phyloP scores from a whole-genome alignment of 2,329 filamentous ascomycete species.

The Xylariales sp. region DNA sequence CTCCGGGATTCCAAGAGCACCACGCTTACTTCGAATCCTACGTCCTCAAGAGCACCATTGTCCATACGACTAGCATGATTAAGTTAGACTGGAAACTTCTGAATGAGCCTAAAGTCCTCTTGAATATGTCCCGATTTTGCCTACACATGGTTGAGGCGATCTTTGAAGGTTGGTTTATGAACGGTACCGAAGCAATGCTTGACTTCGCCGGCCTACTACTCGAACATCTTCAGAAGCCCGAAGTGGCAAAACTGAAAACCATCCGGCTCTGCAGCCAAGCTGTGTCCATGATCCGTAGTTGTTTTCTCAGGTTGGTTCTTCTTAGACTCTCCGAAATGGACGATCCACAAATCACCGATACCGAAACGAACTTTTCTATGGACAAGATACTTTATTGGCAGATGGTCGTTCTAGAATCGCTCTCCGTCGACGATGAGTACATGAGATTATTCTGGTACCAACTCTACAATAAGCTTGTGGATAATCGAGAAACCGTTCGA shows the following conservation, averaged over 20 bases:
- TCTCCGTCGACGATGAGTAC: constrained; percentile 82
- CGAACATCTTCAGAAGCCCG: constrained; percentile 88
- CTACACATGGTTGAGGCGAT: constrained; percentile 87
- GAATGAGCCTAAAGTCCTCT: constrained; percentile 83
- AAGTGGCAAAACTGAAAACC: constrained; percentile 82
- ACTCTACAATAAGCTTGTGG: constrained; percentile 88
- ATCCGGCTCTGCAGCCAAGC: constrained; percentile 92
- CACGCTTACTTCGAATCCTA: constrained; percentile 97
- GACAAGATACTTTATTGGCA: constrained; percentile 96
- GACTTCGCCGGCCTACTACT: constrained; percentile 88
- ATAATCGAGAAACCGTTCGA: constrained; percentile 73
- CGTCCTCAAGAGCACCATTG: constrained; percentile 79
- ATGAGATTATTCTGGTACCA: constrained; percentile 91
- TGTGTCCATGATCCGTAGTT: constrained; percentile 78
- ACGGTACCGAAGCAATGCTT: constrained; percentile 83
- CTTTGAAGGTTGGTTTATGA: constrained; percentile 96
- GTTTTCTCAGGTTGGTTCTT: constrained; percentile 82
- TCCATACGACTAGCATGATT: constrained; percentile 75
- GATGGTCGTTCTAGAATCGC: constrained; percentile 82
- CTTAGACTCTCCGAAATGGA: constrained; percentile 87
- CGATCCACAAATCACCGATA: constrained; percentile 67
- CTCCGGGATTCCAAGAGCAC: constrained; percentile 92
- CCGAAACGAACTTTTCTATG: constrained; percentile 77
- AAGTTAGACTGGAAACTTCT: constrained; percentile 78
- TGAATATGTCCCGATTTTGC: constrained; percentile 85